Base-by-base conservation (phyloP, 345 rosid species). In the Streptanthus diversifolius region DNA sequence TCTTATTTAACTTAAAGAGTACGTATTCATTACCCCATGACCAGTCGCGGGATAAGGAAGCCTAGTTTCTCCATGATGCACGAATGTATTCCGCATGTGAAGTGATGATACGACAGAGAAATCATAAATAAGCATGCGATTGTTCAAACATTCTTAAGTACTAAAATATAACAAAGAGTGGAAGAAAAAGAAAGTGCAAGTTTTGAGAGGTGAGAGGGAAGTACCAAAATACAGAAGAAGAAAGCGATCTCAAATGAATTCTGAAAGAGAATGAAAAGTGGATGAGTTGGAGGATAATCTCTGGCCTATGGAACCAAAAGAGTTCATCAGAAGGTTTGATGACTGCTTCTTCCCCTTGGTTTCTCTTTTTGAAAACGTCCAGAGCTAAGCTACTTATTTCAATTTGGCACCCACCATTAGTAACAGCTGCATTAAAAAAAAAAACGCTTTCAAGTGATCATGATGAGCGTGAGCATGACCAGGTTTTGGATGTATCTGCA, bases 171-270 rank as follows among this genome's bases (percentile, higher is more conserved):
- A 1, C 1, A 21, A 22, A 24, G 12, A 0, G 7, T 22, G 15
- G 30, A 36, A 68, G 43, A 25, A 4, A 29, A 41, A 21, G 10
- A 37, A 39, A 39, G 39, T 30, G 12, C n/a, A 24, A 45, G 19
- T 7, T n/a, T 1, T 52, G 68, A 61, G 4, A 35, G 36, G 32
- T 21, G 7, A 29, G 32, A 4, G 62, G 11, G 10, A 44, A 77
- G 75, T 79, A 90, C 96, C 98, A 64, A 79, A 18, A 92, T 85
- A 96, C 96, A 92, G 77, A 90, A 85, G 86, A 89, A 90, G 83
- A 92, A 92, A 24, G 92, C 96, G 24, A 88, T 80, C 80, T 90
- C 98, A 61, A 92, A 92, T 11, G 96, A 76, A 60, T 90, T 92
- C 39, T 92, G 98, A 68, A 92, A 92, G 41, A 88, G 82, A 72